Base-by-base conservation (phyloP, 495 filamentous ascomycete species). In the Penicillium robsamsonii region DNA sequence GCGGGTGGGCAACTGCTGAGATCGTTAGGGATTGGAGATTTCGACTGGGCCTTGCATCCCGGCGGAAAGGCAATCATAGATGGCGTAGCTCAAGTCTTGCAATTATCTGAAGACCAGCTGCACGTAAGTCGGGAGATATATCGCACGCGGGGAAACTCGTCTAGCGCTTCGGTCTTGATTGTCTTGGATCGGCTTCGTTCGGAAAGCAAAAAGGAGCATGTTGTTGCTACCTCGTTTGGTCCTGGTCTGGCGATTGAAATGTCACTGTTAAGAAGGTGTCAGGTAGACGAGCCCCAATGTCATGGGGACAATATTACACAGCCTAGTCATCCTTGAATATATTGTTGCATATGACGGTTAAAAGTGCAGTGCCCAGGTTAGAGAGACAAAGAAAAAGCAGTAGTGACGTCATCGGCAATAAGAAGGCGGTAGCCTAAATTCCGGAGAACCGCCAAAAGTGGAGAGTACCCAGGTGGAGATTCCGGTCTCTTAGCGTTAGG, bases 31-130 rank as follows among this genome's bases (percentile, higher is more conserved):
- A 2, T 82, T 1, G 45, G 63, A 0, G 82, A 84, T 50, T 85
- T 87, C 51, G 84, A 88, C 67, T 88, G 85, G 85, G 85, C 84
- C 1, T 75, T 88, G 57, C 85, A 88, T 62, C 85, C 85, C 0
- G 85, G 85, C 5, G 85, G 85, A 31, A 66, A 79, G 15, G 83
- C 84, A 9, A 87, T 88, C 50, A 75, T 88, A 12, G 79, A 83
- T 6, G 81, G 82, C 7, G 81, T 84, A 1, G 79, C 87, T 64
- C 67, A 69, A 37, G 10, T 75, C 84, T 18, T 56, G 72, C 59
- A 67, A 17, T 75, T 88, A 20, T 75, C 78, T 0, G 66, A 80
- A 2, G 77, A 84, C 60, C 80, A 85, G 55, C 76, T 87, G 72
- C 76, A 80, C 52, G 82, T 83, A 5, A 81, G 75, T 56, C 83